A percentile compares a stretch with the other conserved stretches of the same genome.
Evolutionary conservation across 2,329 filamentous ascomycete species (phyloP).

Genomic region (Zarea fungicola): DNA sequence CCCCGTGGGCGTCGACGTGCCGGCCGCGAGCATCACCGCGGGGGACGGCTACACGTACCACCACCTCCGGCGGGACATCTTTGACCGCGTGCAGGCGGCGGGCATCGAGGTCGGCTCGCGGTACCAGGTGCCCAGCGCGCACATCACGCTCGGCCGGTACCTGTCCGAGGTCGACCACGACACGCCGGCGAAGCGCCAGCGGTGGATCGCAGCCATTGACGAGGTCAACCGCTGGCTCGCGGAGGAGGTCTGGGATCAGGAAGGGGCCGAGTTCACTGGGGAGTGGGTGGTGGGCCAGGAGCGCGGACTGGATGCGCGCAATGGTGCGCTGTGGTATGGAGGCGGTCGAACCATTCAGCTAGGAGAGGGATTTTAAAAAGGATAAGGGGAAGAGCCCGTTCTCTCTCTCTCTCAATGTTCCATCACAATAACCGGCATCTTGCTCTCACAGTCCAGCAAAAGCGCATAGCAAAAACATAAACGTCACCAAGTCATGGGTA

Average conservation of each 20-base stretch:
- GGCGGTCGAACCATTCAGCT: conserved; percentile 65
- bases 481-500: neutral
- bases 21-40: conserved; percentile 31
- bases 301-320: conserved; percentile 69
- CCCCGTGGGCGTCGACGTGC: conserved; percentile 31
- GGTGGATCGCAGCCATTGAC: conserved; percentile 67
- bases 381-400: too few relatives aligned
- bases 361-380: conserved; percentile 54
- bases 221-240: conserved; percentile 72
- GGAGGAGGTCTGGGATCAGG: conserved; percentile 61
- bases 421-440: too few relatives aligned
- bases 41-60: conserved; percentile 79
- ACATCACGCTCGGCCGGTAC: conserved; percentile 83
- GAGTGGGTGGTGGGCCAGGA: conserved; percentile 90
- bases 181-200: conserved; percentile 50
- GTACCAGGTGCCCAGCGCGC: conserved; percentile 84
- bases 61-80: conserved; percentile 78
- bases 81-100: conserved; percentile 51
- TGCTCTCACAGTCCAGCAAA: too few relatives aligned
- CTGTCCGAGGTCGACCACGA: conserved; percentile 62
- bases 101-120: conserved; percentile 70
- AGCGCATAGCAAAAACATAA: too few relatives aligned
- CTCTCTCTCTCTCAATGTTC: too few relatives aligned
- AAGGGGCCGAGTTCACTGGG: conserved; percentile 42
- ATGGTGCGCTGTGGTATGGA: conserved; percentile 81